phyloP scores from a whole-genome alignment of 2,329 filamentous ascomycete genomes.

The Knoxdaviesia proteae region DNA sequence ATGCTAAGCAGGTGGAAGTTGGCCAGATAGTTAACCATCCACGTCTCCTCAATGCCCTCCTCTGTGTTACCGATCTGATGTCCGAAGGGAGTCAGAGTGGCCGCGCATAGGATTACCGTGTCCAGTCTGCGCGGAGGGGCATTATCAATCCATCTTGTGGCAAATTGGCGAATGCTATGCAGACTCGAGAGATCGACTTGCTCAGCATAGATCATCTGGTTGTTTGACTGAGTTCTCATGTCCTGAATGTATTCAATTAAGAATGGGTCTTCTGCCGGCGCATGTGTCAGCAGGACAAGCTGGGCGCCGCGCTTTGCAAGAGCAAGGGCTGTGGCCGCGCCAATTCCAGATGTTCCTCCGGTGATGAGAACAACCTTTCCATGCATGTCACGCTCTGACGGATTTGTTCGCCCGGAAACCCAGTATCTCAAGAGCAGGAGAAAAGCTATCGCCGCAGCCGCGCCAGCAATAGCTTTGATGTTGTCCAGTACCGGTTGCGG shows the following conservation, averaged over 20 bases:
- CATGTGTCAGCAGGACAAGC: slow-evolving; percentile 70
- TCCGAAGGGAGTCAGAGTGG: slow-evolving; percentile 51
- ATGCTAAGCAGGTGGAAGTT: slow-evolving; percentile 93
- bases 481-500: slow-evolving; percentile 26
- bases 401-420: slow-evolving; percentile 54
- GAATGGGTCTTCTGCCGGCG: slow-evolving; percentile 66
- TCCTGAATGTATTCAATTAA: slow-evolving; percentile 86
- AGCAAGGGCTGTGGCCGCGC: slow-evolving; percentile 51
- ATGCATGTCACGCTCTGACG: slow-evolving; percentile 67
- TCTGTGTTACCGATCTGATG: slow-evolving; percentile 37
- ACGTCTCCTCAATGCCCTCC: slow-evolving; percentile 73
- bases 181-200: slow-evolving; percentile 77
- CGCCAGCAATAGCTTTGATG: slow-evolving; percentile 20
- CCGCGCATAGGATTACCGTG: slow-evolving; percentile 75
- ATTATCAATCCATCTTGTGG: slow-evolving; percentile 96
- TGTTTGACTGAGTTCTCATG: slow-evolving; percentile 52
- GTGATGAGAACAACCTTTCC: slow-evolving; percentile 88
- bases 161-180: slow-evolving; percentile 81
- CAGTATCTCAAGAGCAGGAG: slow-evolving; percentile 44
- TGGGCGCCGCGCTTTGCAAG: slow-evolving; percentile 74
- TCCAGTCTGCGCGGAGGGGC: slow-evolving; percentile 73
- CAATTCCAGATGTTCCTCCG: slow-evolving; percentile 84
- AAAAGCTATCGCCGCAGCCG: slow-evolving; percentile 14
- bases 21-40: slow-evolving; percentile 86
- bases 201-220: slow-evolving; percentile 84